phyloP scores from a whole-genome alignment of 129 eudicot species.

The Artemisia argyi region DNA sequence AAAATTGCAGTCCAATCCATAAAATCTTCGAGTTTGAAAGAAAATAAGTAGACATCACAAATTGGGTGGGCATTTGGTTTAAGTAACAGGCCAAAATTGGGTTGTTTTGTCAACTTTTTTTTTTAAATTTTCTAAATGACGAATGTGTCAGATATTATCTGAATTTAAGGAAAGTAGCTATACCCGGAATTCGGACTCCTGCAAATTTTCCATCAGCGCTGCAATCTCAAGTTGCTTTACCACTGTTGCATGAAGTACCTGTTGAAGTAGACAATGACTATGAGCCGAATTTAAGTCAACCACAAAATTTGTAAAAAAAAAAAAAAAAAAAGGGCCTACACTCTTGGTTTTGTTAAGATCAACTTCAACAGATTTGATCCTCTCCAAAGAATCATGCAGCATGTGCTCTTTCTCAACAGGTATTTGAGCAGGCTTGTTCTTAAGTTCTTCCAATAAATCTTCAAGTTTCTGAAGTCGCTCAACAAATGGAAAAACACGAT shows the following conservation, averaged over 20 bases:
- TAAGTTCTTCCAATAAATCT: slow-evolving; percentile 56
- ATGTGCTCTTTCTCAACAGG: slow-evolving; percentile 75
- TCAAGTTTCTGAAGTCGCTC: slow-evolving; percentile 67
- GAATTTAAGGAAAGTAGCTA: slow-evolving; percentile 17
- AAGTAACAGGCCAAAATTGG: too few species aligned
- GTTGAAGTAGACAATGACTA: slow-evolving; percentile 10
- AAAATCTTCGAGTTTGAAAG: too few species aligned
- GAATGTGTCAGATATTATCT: too few species aligned
- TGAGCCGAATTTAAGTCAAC: neutral
- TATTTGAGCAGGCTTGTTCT: slow-evolving; percentile 51
- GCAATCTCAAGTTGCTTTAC: slow-evolving; percentile 69
- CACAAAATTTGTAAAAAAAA: slow-evolving; percentile 18
- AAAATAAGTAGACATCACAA: too few species aligned
- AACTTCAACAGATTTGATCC: slow-evolving; percentile 77
- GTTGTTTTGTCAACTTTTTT: too few species aligned
- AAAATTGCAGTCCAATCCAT: too few species aligned
- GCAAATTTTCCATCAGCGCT: slow-evolving; percentile 50
- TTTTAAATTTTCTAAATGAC: too few species aligned
- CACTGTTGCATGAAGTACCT: slow-evolving; percentile 75
- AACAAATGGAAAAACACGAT: slow-evolving; percentile 37
- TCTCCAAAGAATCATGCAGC: slow-evolving; percentile 69
- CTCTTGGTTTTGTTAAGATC: slow-evolving; percentile 83
- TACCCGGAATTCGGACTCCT: slow-evolving; percentile 58
- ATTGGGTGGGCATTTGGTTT: too few species aligned
- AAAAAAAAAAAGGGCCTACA: slow-evolving; percentile 43